Base-by-base conservation (phyloP, 345 rosid genomes). In the Eucalyptus leucophloia region DNA sequence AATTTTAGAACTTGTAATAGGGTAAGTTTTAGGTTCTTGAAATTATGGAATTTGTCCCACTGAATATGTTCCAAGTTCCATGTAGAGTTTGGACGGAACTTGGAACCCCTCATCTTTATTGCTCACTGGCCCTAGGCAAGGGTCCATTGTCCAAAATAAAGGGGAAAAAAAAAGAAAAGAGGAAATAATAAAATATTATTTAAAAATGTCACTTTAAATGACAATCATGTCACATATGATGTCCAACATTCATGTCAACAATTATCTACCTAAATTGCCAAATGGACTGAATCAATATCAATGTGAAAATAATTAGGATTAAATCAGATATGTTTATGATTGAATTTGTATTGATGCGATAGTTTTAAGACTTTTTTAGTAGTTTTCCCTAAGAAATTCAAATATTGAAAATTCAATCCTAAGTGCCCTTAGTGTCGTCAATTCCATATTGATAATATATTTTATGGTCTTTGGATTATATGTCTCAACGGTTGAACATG, bases 101-200 rank as follows among this genome's bases (percentile, higher is more conserved):
- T 24, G 62, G 30, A 56, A 56, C 13, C 62, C 28, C 30, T 23
- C 62, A 24, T 26, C 30, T 26, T 12, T 56, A 56, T 24, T 56
- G 30, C 30, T 56, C 30, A 0, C 3, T 2, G 0, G 30, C 62
- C 13, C 3, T 56, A 26, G 62, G 30, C 3, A 0, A 56, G 13
- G 30, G 30, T 56, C 62, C 62, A 56, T 56, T 23, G 62, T 13
- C 62, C 62, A 56, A 56, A 56, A 56, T 56, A 24, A 56, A 23
- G 1, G 12, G 30, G 30, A 0, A 23, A 23, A 51, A n/a, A 17
- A 24, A 24, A 24, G 9, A 56, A 56, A 56, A 10, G 13, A 56
- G 12, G 23, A 24, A 56, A 56, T 56, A 1, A 56, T 56, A 56
- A 56, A 24, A 56, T 56, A 56, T 56, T 56, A 24, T 23, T 56